Conservation (phyloP, 2,329 filamentous ascomycete genomes). For the Arthroderma uncinatum region DNA sequence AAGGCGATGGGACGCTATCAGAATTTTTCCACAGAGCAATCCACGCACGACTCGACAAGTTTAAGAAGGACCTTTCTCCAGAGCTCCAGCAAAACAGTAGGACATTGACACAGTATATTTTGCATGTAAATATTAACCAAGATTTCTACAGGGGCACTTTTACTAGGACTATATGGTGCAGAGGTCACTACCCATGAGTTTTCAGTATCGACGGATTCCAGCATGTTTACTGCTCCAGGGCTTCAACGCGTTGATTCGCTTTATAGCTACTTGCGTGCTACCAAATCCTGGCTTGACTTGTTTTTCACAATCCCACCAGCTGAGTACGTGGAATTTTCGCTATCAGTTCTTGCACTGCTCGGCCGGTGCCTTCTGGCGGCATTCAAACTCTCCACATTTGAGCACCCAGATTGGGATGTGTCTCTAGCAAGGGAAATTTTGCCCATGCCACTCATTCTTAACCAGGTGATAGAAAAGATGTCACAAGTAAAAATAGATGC, state of each 20-base stretch:
- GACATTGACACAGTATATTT: not conserved
- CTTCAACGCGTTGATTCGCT: not conserved
- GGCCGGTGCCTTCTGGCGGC: not conserved
- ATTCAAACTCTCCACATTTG: not conserved
- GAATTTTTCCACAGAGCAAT: not conserved
- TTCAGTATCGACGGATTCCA: not conserved
- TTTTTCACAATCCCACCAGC: not conserved
- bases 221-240: not conserved
- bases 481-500: not conserved
- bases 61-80: not conserved
- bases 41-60: not conserved
- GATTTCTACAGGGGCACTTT: not conserved
- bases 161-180: not conserved
- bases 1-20: not conserved
- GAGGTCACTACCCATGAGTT: not conserved
- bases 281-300: not conserved
- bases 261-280: not conserved
- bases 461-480: not conserved
- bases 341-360: not conserved
- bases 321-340: not conserved
- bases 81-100: not conserved
- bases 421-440: not conserved
- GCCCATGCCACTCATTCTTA: not conserved
- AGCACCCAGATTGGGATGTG: not conserved
- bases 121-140: not conserved